Evolutionary conservation across 371 early-diverging fungal species (phyloP).

Genomic region (Mucor piriformis): DNA sequence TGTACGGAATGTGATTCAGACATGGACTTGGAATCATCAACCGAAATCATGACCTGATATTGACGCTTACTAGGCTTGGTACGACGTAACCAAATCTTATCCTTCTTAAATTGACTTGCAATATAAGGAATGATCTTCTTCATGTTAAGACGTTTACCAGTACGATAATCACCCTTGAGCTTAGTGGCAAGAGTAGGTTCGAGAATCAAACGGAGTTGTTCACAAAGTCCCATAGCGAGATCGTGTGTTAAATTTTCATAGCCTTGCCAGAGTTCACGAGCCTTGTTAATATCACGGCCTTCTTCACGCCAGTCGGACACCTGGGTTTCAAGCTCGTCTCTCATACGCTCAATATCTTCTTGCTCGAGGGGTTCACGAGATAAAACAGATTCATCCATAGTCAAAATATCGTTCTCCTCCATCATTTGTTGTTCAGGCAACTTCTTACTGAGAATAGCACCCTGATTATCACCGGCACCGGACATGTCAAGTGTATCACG

Average conservation of each 20-base stretch:
- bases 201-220: slow-evolving; percentile 95
- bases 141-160: slow-evolving; percentile 99
- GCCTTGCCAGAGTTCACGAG: slow-evolving; percentile 85
- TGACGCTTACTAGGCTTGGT: slow-evolving; percentile 97
- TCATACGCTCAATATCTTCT: slow-evolving; percentile 64
- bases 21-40: slow-evolving; percentile 99
- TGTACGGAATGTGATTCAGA: slow-evolving; percentile 84
- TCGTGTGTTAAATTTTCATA: slow-evolving; percentile 90
- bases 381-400: slow-evolving; percentile 49
- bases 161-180: slow-evolving; percentile 98
- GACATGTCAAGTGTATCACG: slow-evolving; percentile 39
- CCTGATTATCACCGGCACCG: slow-evolving; percentile 34
- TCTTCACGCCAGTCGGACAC: slow-evolving; percentile 63
- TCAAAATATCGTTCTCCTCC: slow-evolving; percentile 41
- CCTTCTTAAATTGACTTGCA: slow-evolving; percentile 98
- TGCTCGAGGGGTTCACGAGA: slow-evolving; percentile 62
- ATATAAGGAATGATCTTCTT: slow-evolving; percentile 99
- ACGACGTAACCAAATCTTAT: slow-evolving; percentile 99
- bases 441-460: slow-evolving; percentile 45
- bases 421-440: slow-evolving; percentile 25
- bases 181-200: slow-evolving; percentile 97
- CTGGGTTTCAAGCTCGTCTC: slow-evolving; percentile 60
- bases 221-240: slow-evolving; percentile 88
- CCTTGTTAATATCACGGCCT: slow-evolving; percentile 62
- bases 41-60: slow-evolving; percentile 97